Base-by-base conservation (phyloP, 306 rosid species). In the Fragaria vesca region DNA sequence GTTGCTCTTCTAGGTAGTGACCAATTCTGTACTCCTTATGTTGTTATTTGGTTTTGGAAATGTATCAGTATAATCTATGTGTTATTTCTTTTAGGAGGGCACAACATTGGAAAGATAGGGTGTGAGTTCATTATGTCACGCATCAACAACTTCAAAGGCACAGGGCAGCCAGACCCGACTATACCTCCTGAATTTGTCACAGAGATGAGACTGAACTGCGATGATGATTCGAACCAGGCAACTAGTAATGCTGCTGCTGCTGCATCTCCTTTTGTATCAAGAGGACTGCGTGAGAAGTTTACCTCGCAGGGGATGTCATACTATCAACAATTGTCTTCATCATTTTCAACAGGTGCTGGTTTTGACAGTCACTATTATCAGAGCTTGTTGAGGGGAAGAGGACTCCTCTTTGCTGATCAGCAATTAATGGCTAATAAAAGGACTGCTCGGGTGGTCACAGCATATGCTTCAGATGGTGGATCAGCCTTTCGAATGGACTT, bases 401-500 rank as follows among this genome's bases (percentile, higher is more conserved):
- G 98, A 71, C 89, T 94, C 12, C 88, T 95, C 5, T 91, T 76
- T 81, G 88, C 98, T 63, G 98, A 95, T 82, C 97, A 95, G 81
- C 97, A 95, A 69, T 73, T 95, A 60, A 90, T 94, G 97, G 89
- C 88, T 9, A 68, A 83, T 26, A 79, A 79, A 79, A 89, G 78
- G 77, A 95, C 97, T 10, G 90, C 93, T 0, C 85, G 86, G 55
- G 45, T 90, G 81, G 93, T 92, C 7, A 78, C 83, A 66, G 87
- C 90, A 30, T 95, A 95, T 77, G 97, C 97, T 67, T 92, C 95
- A 0, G 97, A 92, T 20, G 92, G 88, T 5, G 93, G 97, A 50
- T 87, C 89, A 3, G 87, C 92, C 36, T 94, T 94, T 61, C 89
- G 92, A 43, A 83, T 76, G 86, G 97, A 92, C 85, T 94, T 95